phyloP scores from a whole-genome alignment of 2,329 filamentous ascomycete species.

The Truncatella angustata region DNA sequence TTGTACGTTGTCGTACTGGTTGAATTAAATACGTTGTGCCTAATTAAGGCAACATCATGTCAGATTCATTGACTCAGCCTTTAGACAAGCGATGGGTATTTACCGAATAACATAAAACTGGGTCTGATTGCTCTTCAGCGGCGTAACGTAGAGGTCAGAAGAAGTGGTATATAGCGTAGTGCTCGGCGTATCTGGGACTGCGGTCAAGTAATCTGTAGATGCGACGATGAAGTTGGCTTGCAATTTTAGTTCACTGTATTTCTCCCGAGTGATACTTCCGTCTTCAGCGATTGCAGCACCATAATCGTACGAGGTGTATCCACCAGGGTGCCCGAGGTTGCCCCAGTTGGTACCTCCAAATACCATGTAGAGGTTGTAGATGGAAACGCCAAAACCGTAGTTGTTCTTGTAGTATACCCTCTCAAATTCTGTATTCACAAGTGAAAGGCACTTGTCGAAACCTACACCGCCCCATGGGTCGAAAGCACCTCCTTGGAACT shows the following conservation, averaged over 20 bases:
- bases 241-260: conserved; percentile 78
- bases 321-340: conserved; percentile 68
- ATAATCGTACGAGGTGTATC: conserved; percentile 59
- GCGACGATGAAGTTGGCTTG: conserved; percentile 73
- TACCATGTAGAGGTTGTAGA: conserved; percentile 62
- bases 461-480: conserved; percentile 72
- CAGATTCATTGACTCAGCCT: neutral
- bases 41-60: neutral
- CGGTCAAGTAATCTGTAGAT: conserved; percentile 66
- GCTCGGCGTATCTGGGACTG: conserved; percentile 49
- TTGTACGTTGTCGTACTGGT: conserved; percentile 21
- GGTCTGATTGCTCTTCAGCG: conserved; percentile 16
- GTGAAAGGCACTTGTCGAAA: conserved; percentile 61
- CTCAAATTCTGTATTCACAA: conserved; percentile 69
- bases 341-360: conserved; percentile 85
- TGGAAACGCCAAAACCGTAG: conserved; percentile 61
- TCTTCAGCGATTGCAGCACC: conserved; percentile 65
- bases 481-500: conserved; percentile 67
- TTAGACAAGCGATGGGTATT: neutral
- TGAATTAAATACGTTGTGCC: conserved; percentile 13
- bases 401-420: conserved; percentile 79
- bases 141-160: conserved; percentile 41
- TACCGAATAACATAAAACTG: conserved; percentile 20
- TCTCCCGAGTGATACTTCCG: conserved; percentile 66
- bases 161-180: conserved; percentile 51